Evolutionary conservation across 2,329 filamentous ascomycete species (phyloP).

Genomic region (Exophiala dermatitidis): DNA sequence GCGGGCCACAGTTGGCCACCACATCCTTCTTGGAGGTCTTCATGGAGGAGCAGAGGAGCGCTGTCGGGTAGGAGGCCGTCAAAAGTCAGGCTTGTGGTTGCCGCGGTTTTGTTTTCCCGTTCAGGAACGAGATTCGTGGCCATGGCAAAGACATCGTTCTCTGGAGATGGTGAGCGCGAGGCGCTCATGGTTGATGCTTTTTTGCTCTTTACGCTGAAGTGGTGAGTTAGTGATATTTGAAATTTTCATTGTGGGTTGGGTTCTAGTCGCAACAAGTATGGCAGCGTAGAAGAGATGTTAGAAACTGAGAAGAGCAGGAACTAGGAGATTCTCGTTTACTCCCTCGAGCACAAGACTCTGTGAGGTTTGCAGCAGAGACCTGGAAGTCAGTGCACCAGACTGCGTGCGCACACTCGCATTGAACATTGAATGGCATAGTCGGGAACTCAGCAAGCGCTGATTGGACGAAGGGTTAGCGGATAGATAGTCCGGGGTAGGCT

Average conservation of each 20-base stretch:
- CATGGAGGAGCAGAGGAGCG: constrained; percentile 63
- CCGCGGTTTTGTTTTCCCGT: constrained; percentile 46
- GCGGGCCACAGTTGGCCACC: constrained; percentile 93
- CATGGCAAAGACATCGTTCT: constrained; percentile 36
- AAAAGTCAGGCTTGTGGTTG: constrained; percentile 54
- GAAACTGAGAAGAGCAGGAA: no score
- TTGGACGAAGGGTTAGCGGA: constrained; percentile 10
- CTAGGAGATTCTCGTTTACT: no score
- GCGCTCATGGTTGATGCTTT: constrained; percentile 7
- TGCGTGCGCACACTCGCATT: no score
- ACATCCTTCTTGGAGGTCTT: constrained; percentile 81
- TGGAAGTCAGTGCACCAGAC: no score
- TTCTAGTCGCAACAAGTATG: background rate
- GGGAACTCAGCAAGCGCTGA: background rate
- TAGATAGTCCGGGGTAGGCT: constrained; percentile 14
- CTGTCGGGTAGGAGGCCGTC: constrained; percentile 61
- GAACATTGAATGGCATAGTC: no score
- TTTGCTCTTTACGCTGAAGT: background rate
- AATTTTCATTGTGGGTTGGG: constrained; percentile 1
- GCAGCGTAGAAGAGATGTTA: background rate
- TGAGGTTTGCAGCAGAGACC: no score
- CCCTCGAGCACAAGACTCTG: no score
- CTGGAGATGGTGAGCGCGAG: constrained; percentile 27
- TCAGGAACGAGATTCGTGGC: constrained; percentile 51
- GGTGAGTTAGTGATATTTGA: background rate